Conservation (phyloP, 2,329 filamentous ascomycete genomes). For the Lecanicillium sp. region DNA sequence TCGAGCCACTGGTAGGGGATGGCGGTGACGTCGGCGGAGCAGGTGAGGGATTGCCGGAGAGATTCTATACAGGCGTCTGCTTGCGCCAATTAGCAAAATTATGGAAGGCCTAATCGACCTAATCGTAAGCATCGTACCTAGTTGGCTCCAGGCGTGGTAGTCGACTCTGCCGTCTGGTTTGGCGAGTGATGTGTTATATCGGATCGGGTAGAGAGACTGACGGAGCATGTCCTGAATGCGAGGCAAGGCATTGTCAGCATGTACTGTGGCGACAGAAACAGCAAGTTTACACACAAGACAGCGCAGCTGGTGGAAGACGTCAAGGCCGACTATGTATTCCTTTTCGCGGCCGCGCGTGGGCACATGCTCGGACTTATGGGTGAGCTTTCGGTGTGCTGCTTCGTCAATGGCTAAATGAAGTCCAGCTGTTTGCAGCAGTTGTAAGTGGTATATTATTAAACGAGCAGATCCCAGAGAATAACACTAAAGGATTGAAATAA, state of each 20-base stretch:
- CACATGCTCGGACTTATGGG: slow-evolving; percentile 4
- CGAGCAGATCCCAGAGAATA: no score
- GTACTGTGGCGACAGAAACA: background rate
- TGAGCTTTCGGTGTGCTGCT: background rate
- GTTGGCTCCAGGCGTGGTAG: slow-evolving; percentile 5
- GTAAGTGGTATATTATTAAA: no score
- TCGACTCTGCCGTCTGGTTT: slow-evolving; percentile 6
- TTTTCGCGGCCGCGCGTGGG: background rate
- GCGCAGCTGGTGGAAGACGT: slow-evolving; percentile 9
- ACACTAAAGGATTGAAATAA: no score
- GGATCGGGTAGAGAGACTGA: slow-evolving; percentile 2
- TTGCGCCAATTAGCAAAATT: no score
- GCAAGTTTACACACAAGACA: slow-evolving; percentile 4
- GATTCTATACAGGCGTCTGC: slow-evolving; percentile 10
- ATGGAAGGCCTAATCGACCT: no score
- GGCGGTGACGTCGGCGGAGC: slow-evolving; percentile 7
- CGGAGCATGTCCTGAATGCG: slow-evolving; percentile 10
- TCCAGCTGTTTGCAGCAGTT: slow-evolving; percentile 1
- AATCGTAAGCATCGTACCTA: slow-evolving; percentile 4
- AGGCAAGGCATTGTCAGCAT: background rate
- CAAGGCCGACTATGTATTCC: slow-evolving; percentile 8
- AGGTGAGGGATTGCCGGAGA: slow-evolving; percentile 8
- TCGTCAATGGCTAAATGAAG: slow-evolving; percentile 4
- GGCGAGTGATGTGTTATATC: slow-evolving; percentile 9
- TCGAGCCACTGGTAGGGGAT: slow-evolving; percentile 4